Evolutionary conservation across 106 monocot species (phyloP).

Genomic region (Dioscorea zingiberensis): DNA sequence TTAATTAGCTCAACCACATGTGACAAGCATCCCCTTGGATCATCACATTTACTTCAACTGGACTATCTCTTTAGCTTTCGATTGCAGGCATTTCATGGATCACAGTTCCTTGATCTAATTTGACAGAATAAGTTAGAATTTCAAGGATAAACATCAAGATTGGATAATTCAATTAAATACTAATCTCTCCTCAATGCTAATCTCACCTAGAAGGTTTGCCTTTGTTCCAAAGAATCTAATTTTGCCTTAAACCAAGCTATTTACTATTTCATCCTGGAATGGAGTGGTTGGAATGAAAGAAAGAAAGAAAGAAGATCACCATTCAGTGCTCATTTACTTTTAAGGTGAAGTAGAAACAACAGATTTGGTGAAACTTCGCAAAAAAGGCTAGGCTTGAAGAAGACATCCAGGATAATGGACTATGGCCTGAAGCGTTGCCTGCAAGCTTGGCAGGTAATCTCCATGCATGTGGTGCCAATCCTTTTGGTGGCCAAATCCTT

Average conservation of each 20-base stretch:
- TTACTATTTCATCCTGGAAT: background rate
- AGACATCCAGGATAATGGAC: background rate
- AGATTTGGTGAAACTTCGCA: background rate
- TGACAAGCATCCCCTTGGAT: no score
- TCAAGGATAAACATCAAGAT: conserved; percentile 70
- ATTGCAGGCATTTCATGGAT: conserved; percentile 56
- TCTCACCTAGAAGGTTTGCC: background rate
- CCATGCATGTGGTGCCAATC: conserved; percentile 32
- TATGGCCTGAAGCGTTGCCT: conserved; percentile 45
- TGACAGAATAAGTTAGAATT: conserved; percentile 33
- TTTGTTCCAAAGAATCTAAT: background rate
- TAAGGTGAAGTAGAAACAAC: background rate
- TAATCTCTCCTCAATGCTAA: background rate
- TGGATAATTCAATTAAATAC: conserved; percentile 43
- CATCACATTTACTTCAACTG: no score
- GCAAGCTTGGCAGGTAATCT: conserved; percentile 73
- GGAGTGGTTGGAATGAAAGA: background rate
- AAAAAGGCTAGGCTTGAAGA: background rate
- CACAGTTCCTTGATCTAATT: no score
- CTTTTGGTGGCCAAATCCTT: conserved; percentile 48
- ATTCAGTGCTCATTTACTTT: background rate
- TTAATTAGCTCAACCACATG: no score
- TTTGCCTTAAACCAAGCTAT: background rate
- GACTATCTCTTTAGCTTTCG: no score
- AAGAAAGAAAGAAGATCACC: background rate